Conservation (phyloP, 306 rosid species). For the Calophaca sinica region DNA sequence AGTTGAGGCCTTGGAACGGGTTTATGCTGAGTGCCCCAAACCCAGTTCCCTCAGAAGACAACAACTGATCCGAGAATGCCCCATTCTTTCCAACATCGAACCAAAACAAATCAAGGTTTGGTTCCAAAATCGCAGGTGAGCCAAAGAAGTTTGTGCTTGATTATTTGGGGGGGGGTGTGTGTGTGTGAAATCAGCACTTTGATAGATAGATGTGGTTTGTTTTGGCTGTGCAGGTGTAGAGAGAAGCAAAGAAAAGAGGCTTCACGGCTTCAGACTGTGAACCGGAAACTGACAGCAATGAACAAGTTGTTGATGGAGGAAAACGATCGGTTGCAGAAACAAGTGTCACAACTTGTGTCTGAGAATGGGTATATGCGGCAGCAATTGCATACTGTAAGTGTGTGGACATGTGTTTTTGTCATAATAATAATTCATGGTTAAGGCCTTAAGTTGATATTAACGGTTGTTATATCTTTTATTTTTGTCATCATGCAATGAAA, state of each 20-base stretch:
- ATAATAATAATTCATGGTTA: background rate
- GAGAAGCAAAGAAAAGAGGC: conserved; percentile 99
- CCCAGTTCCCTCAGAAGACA: conserved; percentile 95
- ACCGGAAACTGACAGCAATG: conserved; percentile 88
- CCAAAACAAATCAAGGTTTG: conserved; percentile 99
- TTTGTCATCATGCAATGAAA: conserved; percentile 15
- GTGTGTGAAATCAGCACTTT: background rate
- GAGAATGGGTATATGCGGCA: conserved; percentile 96
- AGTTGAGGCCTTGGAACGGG: conserved; percentile 93
- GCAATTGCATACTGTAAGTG: conserved; percentile 88
- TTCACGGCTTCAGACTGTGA: conserved; percentile 90
- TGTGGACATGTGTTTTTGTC: conserved; percentile 16
- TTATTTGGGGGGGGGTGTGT: background rate
- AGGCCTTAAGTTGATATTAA: conserved; percentile 4
- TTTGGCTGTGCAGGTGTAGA: conserved; percentile 72
- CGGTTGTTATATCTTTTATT: background rate
- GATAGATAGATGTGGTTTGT: background rate
- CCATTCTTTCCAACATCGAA: conserved; percentile 89
- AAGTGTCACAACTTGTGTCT: conserved; percentile 91
- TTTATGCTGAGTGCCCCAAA: conserved; percentile 93
- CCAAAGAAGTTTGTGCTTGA: background rate
- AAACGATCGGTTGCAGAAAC: conserved; percentile 97
- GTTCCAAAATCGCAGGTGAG: conserved; percentile 96
- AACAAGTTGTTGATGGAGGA: conserved; percentile 98
- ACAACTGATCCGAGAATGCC: conserved; percentile 91